Conservation (phyloP, 2,329 filamentous ascomycete genomes). For the Colletotrichum cereale region DNA sequence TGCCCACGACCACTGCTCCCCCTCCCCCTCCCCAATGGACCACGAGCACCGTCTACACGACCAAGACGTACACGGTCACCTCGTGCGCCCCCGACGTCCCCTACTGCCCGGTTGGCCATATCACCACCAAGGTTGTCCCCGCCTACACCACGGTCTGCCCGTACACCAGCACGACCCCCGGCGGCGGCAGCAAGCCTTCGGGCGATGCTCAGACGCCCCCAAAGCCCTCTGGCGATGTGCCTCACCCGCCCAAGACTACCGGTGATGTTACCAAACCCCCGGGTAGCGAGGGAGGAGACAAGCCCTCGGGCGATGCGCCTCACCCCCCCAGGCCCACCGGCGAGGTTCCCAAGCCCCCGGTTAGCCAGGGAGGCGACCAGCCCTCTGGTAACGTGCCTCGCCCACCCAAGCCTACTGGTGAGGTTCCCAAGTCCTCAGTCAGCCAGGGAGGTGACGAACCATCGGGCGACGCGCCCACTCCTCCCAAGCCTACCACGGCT, state of each 20-base stretch:
- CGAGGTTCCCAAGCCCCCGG: neutral
- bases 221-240: conserved; percentile 42
- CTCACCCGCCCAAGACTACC: conserved; percentile 50
- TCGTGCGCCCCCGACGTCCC: conserved; percentile 61
- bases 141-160: conserved; percentile 59
- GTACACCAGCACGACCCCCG: conserved; percentile 43
- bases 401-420: conserved; percentile 24
- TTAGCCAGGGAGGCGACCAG: conserved; percentile 2
- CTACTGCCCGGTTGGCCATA: conserved; percentile 53
- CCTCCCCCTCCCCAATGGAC: conserved; percentile 37
- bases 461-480: conserved; percentile 1
- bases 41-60: conserved; percentile 56
- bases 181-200: conserved; percentile 9
- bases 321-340: neutral
- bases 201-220: conserved; percentile 1
- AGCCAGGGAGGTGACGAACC: conserved; percentile 7
- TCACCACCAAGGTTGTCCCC: conserved; percentile 52
- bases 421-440: neutral
- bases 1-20: conserved; percentile 19
- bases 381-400: conserved; percentile 3
- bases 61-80: conserved; percentile 65
- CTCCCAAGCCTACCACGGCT: conserved; percentile 22
- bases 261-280: neutral
- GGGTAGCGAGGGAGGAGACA: neutral
- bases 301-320: neutral